phyloP scores from a whole-genome alignment of 2,329 filamentous ascomycete species.

The Epichloe coenophiala region DNA sequence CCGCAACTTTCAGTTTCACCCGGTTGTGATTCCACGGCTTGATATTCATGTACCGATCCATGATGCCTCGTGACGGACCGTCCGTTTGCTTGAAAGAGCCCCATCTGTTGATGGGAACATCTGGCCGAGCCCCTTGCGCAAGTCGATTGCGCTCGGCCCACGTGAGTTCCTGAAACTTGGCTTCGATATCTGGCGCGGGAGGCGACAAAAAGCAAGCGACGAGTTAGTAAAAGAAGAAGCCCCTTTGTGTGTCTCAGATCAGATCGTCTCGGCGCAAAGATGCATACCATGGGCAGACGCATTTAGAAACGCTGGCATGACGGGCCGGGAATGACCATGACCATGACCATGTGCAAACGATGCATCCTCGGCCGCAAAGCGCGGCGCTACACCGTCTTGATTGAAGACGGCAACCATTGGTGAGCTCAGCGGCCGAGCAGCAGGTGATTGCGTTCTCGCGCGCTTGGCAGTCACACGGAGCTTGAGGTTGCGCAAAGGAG shows the following conservation, averaged over 20 bases:
- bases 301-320: conserved; percentile 26
- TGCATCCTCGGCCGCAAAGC: conserved; percentile 10
- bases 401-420: conserved; percentile 20
- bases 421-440: conserved; percentile 16
- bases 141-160: conserved; percentile 39
- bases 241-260: neutral
- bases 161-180: conserved; percentile 38
- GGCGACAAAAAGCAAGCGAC: neutral
- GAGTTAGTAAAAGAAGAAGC: neutral
- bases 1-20: conserved; percentile 64
- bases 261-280: neutral
- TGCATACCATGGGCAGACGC: conserved; percentile 21
- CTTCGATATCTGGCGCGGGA: conserved; percentile 30
- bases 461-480: conserved; percentile 33
- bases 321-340: conserved; percentile 8
- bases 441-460: conserved; percentile 28
- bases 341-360: conserved; percentile 1
- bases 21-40: conserved; percentile 82
- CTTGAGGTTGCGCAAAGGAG: conserved; percentile 31
- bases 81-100: conserved; percentile 21
- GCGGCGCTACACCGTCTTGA: conserved; percentile 21
- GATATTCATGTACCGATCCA: conserved; percentile 84
- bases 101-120: conserved; percentile 20
- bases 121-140: conserved; percentile 25
- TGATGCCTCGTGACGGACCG: conserved; percentile 14